A percentile compares a stretch with the other conserved stretches of the same genome.
Conservation (phyloP, 176 grass and related monocot genomes). For the Echinochloa phyllopogon region DNA sequence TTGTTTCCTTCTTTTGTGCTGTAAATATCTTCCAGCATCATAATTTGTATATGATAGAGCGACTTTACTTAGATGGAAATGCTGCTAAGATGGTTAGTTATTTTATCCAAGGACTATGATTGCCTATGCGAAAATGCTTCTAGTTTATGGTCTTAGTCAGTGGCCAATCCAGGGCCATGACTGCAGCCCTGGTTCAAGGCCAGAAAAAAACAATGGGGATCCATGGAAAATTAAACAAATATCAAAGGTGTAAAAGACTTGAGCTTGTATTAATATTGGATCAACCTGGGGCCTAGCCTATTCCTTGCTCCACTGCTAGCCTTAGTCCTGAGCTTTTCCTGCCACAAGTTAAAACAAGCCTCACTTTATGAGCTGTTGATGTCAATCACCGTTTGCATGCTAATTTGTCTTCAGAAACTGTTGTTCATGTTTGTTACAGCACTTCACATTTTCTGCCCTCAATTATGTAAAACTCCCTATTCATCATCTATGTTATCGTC, state of each 20-base stretch:
- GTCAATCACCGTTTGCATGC: background rate
- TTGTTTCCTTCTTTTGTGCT: background rate
- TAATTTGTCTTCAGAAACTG: background rate
- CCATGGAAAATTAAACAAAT: background rate
- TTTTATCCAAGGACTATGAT: background rate
- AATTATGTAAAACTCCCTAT: background rate
- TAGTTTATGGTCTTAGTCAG: background rate
- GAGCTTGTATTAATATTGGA: background rate
- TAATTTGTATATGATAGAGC: background rate
- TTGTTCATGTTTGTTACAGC: background rate
- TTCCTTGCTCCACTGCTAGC: background rate
- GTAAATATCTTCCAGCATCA: conserved; percentile 3
- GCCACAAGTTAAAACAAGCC: background rate
- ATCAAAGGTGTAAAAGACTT: background rate
- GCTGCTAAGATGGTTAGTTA: background rate
- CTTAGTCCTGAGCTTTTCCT: background rate
- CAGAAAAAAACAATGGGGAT: background rate
- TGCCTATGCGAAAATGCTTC: background rate
- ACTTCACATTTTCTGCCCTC: background rate
- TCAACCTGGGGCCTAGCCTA: background rate
- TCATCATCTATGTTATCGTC: background rate
- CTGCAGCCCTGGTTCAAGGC: background rate
- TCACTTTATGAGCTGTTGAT: background rate
- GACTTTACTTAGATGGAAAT: background rate
- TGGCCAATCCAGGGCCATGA: background rate